phyloP scores from a whole-genome alignment of 306 rosid genomes.

The Senna tora region DNA sequence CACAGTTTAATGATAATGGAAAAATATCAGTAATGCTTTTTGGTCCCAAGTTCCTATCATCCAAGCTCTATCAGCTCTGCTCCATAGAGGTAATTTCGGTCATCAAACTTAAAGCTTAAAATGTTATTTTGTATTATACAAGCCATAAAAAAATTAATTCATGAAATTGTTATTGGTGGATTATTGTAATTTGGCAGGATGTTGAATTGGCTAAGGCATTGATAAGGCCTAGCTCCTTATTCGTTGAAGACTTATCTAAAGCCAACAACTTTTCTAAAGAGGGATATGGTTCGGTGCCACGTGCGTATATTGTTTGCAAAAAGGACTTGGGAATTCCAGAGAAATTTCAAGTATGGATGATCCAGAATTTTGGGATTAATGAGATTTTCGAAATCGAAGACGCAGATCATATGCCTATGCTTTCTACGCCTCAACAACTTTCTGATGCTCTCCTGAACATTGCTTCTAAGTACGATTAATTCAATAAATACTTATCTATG shows the following conservation, averaged over 20 bases:
- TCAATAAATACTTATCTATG: no score
- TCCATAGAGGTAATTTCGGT: slow-evolving; percentile 50
- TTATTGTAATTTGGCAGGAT: slow-evolving; percentile 54
- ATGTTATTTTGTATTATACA: no score
- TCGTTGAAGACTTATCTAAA: slow-evolving; percentile 48
- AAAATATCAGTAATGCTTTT: slow-evolving; percentile 40
- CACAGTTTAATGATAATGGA: slow-evolving; percentile 33
- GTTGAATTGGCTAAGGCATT: slow-evolving; percentile 47
- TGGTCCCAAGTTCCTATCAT: slow-evolving; percentile 48
- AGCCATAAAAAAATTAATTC: no score
- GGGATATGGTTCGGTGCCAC: slow-evolving; percentile 53
- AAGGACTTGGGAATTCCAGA: slow-evolving; percentile 41
- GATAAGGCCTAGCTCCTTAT: slow-evolving; percentile 50
- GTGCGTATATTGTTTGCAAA: slow-evolving; percentile 40
- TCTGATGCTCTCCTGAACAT: slow-evolving; percentile 41
- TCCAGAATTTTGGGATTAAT: slow-evolving; percentile 42
- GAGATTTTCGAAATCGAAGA: slow-evolving; percentile 58
- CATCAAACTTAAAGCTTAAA: no score
- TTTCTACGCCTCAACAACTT: slow-evolving; percentile 48
- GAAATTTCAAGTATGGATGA: slow-evolving; percentile 58
- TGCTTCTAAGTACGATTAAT: background rate
- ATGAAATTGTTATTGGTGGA: background rate
- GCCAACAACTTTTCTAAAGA: slow-evolving; percentile 43
- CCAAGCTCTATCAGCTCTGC: slow-evolving; percentile 56
- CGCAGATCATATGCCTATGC: slow-evolving; percentile 59